Evolutionary conservation across 2,329 filamentous ascomycete species (phyloP).

Genomic region (Alternaria atra): DNA sequence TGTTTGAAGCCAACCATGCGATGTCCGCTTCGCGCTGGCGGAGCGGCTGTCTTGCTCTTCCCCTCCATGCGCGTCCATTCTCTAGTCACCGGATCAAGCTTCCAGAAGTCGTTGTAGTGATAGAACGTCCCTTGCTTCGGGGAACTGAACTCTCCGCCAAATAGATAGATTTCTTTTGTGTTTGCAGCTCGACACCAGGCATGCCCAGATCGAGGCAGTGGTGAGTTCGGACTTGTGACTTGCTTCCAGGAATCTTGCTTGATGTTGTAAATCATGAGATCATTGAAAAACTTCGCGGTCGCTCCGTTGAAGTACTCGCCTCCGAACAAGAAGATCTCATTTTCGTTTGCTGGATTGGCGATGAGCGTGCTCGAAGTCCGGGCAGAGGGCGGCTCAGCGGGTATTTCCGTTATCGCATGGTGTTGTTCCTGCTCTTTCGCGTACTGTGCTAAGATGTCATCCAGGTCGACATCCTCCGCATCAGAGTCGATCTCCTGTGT

Average conservation of each 20-base stretch:
- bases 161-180: conserved; percentile 84
- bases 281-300: conserved; percentile 76
- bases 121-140: conserved; percentile 99
- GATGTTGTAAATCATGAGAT: conserved; percentile 75
- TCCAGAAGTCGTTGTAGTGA: conserved; percentile 99
- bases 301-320: conserved; percentile 97
- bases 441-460: conserved; percentile 92
- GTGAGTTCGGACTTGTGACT: conserved; percentile 89
- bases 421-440: conserved; percentile 91
- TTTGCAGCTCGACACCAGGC: conserved; percentile 94
- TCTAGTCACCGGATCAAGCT: conserved; percentile 79
- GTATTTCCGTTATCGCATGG: conserved; percentile 87
- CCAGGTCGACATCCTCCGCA: conserved; percentile 90
- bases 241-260: conserved; percentile 89
- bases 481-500: conserved; percentile 82
- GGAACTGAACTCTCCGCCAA: conserved; percentile 95
- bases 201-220: conserved; percentile 89
- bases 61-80: conserved; percentile 93
- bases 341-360: conserved; percentile 83
- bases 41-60: conserved; percentile 79
- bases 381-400: conserved; percentile 75
- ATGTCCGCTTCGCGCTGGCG: conserved; percentile 88
- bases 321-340: conserved; percentile 90
- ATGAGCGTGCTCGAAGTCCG: conserved; percentile 83
- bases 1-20: conserved; percentile 98